Conservation (phyloP, 768 basidiomycete species). For the Russula sp. region DNA sequence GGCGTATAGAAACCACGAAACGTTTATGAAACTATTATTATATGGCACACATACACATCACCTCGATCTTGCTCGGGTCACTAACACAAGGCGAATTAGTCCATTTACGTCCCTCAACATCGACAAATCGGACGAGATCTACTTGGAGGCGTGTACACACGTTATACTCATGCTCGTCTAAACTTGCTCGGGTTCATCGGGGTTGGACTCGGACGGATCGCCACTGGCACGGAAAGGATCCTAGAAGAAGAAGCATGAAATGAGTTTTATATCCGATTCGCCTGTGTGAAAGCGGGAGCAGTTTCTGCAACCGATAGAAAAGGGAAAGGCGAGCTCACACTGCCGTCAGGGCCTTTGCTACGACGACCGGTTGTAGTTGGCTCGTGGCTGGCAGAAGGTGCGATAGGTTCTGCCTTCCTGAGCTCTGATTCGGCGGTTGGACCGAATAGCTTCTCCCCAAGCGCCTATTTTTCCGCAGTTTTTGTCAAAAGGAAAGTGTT, state of each 20-base stretch:
- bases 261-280: not conserved
- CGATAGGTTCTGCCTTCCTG: not conserved
- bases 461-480: not conserved
- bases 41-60: not conserved
- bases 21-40: not conserved
- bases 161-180: not conserved
- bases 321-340: not conserved
- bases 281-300: too few species aligned
- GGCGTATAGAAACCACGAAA: not conserved
- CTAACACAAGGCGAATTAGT: not conserved
- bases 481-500: too few species aligned
- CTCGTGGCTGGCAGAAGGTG: conserved; percentile 1
- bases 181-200: not conserved
- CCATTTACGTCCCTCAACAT: not conserved
- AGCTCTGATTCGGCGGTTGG: conserved; percentile 3
- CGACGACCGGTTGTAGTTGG: conserved; percentile 7
- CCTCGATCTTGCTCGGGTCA: not conserved
- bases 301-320: not conserved
- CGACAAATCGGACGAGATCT: not conserved
- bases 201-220: not conserved
- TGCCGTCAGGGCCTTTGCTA: conserved; percentile 10
- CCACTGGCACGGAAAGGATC: conserved; percentile 5
- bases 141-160: not conserved
- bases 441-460: conserved; percentile 13
- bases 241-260: not conserved